Conservation (phyloP, 805 yeast species). For the Limtongozyma cylindracea region DNA sequence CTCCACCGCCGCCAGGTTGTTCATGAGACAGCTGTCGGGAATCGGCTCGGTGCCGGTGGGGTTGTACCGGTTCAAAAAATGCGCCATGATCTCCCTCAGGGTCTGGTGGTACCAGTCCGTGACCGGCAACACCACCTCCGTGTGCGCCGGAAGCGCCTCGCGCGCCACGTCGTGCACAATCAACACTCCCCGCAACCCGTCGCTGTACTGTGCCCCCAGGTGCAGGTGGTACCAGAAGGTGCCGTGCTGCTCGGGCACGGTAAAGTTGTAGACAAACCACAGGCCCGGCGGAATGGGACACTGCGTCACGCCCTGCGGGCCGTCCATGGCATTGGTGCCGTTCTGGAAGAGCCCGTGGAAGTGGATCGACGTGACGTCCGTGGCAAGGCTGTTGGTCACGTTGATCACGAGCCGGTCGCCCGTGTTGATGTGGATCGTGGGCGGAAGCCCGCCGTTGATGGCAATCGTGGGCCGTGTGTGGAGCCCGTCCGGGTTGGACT, state of each 20-base stretch:
- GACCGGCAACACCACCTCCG: conserved; percentile 28
- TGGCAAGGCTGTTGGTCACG: conserved; percentile 9
- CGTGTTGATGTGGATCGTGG: conserved; percentile 10
- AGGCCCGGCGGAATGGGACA: conserved; percentile 17
- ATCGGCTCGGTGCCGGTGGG: conserved; percentile 78
- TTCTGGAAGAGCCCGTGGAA: conserved; percentile 19
- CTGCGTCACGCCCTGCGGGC: conserved; percentile 18
- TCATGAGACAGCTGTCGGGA: conserved; percentile 39
- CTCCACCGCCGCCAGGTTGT: conserved; percentile 33
- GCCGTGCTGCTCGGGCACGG: conserved; percentile 2
- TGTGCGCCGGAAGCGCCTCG: conserved; percentile 25
- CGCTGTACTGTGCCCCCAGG: conserved; percentile 53
- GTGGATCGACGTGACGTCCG: conserved; percentile 13
- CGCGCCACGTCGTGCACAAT: conserved; percentile 27
- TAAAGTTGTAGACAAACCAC: conserved; percentile 11
- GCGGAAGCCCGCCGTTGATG: conserved; percentile 25
- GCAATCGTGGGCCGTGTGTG: conserved; percentile 25
- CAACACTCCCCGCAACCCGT: conserved; percentile 49
- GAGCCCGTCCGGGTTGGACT: conserved; percentile 32
- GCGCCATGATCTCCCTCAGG: conserved; percentile 16
- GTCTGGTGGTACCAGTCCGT: conserved; percentile 41
- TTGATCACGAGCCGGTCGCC: conserved; percentile 15
- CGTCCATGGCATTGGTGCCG: conserved; percentile 15
- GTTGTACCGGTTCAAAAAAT: conserved; percentile 36
- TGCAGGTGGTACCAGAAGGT: conserved; percentile 59